Conservation (phyloP, 441 rosid species). For the Populus hybrid region DNA sequence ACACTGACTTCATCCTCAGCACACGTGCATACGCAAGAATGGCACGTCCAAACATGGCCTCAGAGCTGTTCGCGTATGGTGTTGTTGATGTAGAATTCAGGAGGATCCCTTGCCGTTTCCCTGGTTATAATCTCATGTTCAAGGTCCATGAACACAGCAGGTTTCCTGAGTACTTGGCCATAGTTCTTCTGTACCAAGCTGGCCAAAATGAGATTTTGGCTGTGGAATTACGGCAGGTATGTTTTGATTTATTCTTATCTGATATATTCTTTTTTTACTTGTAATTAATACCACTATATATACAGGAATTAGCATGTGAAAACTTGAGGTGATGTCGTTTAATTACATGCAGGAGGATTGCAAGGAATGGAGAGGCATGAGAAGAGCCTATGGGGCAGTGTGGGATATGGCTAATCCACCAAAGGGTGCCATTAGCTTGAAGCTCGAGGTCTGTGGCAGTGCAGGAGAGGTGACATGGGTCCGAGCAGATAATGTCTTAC, state of each 20-base stretch:
- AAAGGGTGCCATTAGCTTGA: conserved; percentile 39
- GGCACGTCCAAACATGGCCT: conserved; percentile 37
- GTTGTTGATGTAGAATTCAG: conserved; percentile 72
- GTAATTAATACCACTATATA: too few relatives aligned
- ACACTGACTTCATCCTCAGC: conserved; percentile 82
- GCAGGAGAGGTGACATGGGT: conserved; percentile 44
- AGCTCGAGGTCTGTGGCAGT: conserved; percentile 50
- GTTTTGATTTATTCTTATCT: too few relatives aligned
- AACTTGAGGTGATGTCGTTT: neutral
- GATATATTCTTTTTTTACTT: too few relatives aligned
- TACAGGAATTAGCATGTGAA: neutral
- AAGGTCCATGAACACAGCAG: conserved; percentile 73
- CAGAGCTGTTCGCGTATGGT: conserved; percentile 51
- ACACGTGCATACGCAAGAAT: conserved; percentile 55
- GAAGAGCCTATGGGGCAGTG: conserved; percentile 69
- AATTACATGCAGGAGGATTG: conserved; percentile 43
- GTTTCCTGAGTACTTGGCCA: conserved; percentile 46
- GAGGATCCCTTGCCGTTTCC: conserved; percentile 62
- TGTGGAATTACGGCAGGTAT: conserved; percentile 59
- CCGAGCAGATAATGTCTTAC: conserved; percentile 46
- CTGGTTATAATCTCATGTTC: conserved; percentile 42
- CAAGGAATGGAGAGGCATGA: conserved; percentile 63
- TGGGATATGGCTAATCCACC: conserved; percentile 68
- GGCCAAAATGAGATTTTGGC: conserved; percentile 55
- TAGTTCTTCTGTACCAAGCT: conserved; percentile 41